phyloP scores from a whole-genome alignment of 2,329 filamentous ascomycete species.

The Curvularia verruculosa region DNA sequence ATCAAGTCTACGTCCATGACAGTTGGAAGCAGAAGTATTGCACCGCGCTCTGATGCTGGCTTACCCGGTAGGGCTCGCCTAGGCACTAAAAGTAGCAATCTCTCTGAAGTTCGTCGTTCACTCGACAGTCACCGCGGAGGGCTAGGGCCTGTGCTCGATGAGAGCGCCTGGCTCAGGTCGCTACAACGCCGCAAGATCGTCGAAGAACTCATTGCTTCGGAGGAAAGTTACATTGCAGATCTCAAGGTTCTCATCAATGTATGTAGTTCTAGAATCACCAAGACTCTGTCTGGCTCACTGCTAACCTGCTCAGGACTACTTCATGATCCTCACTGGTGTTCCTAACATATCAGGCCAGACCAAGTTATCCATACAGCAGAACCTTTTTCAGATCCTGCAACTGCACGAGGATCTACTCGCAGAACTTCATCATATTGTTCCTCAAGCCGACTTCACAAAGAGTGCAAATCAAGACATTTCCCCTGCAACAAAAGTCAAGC shows the following conservation, averaged over 20 bases:
- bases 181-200: conserved; percentile 78
- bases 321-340: conserved; percentile 70
- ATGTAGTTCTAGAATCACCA: conserved; percentile 38
- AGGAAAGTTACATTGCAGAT: conserved; percentile 87
- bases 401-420: conserved; percentile 82
- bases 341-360: conserved; percentile 68
- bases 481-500: conserved; percentile 47
- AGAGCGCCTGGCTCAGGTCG: conserved; percentile 72
- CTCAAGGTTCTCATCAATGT: conserved; percentile 87
- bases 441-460: conserved; percentile 63
- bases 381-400: conserved; percentile 78
- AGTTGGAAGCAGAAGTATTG: conserved; percentile 72
- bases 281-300: not conserved
- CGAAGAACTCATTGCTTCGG: conserved; percentile 83
- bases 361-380: conserved; percentile 76
- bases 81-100: conserved; percentile 63
- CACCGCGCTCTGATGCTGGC: conserved; percentile 64
- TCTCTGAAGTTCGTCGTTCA: conserved; percentile 67
- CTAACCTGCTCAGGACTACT: conserved; percentile 48
- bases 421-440: conserved; percentile 73
- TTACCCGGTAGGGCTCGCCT: conserved; percentile 65
- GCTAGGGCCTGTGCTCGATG: conserved; percentile 63
- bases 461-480: conserved; percentile 41
- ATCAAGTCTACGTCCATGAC: conserved; percentile 83
- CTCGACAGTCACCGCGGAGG: conserved; percentile 61